Evolutionary conservation across 2,329 filamentous ascomycete genomes (phyloP).

Genomic region (Zymoseptoria crescenta): DNA sequence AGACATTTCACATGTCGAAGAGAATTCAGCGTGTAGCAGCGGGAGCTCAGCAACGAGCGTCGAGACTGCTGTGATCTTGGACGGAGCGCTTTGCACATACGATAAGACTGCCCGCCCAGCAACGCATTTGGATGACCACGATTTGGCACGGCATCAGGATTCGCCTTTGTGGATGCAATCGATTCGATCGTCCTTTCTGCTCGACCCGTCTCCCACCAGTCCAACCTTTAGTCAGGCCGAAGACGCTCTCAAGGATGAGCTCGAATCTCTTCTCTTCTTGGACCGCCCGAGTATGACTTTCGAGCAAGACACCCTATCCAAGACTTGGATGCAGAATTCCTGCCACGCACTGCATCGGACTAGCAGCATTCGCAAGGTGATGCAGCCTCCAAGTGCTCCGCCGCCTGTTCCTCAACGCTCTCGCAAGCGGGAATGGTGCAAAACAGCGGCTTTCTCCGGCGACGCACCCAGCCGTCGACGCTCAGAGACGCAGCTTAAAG

Average conservation of each 20-base stretch:
- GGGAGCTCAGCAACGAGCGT: conserved; percentile 24
- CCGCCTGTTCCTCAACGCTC: conserved; percentile 36
- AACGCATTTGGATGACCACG: conserved; percentile 13
- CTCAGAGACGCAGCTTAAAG: conserved; percentile 7
- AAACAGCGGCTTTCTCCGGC: neutral
- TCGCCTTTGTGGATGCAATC: neutral
- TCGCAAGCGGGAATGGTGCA: conserved; percentile 33
- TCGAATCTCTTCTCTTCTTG: conserved; percentile 3
- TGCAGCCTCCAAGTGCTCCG: conserved; percentile 24
- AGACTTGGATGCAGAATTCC: neutral
- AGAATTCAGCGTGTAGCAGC: conserved; percentile 35
- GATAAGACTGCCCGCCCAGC: conserved; percentile 5
- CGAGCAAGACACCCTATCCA: neutral
- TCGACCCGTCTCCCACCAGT: conserved; percentile 19
- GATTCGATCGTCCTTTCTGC: neutral
- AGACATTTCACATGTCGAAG: conserved; percentile 29
- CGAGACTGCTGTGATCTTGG: conserved; percentile 1
- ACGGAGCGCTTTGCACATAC: neutral
- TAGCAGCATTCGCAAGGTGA: conserved; percentile 23
- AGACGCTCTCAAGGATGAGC: conserved; percentile 28
- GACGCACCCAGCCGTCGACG: conserved; percentile 5
- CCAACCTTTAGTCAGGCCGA: conserved; percentile 43
- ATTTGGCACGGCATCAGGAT: neutral
- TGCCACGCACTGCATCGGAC: conserved; percentile 2
- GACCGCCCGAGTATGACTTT: neutral